These are phyloP conservation scores for Ascochyta pisi DNA, from an alignment of 2,329 filamentous ascomycete species.

Conservation along the genomic window DNA sequence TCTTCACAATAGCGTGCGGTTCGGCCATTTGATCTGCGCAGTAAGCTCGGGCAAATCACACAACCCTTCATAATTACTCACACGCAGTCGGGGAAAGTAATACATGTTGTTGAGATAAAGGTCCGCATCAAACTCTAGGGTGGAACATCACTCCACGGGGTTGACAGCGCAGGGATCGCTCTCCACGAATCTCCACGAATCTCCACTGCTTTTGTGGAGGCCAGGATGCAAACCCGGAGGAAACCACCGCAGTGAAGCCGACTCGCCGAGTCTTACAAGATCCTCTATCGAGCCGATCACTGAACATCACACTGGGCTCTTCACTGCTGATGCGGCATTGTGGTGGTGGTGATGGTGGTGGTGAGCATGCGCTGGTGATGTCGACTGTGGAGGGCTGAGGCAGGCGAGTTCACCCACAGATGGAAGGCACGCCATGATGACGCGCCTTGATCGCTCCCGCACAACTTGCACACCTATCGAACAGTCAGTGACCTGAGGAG, in stretches of 20 bases:
- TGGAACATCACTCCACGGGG: conserved; percentile 15
- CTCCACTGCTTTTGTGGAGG: conserved; percentile 27
- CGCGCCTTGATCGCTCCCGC: neutral
- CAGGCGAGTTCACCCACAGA: neutral
- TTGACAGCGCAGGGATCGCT: conserved; percentile 16
- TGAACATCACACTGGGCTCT: neutral
- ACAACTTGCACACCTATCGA: neutral
- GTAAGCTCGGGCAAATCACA: neutral
- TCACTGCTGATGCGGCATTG: neutral
- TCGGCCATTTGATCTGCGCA: neutral
- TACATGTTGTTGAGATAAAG: neutral
- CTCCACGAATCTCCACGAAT: conserved; percentile 23
- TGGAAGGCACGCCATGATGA: conserved; percentile 15
- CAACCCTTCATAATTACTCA: neutral
- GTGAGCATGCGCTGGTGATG: neutral
- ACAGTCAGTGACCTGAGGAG: neutral
- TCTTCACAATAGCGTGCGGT: neutral
- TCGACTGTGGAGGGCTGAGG: neutral
- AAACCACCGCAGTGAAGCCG: conserved; percentile 18
- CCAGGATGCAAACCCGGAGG: conserved; percentile 7
- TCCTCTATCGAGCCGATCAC: conserved; percentile 1
- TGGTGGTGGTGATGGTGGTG: neutral
- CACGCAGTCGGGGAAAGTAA: neutral
- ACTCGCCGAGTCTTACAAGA: conserved; percentile 9
- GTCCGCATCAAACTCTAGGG: conserved; percentile 6